Evolutionary conservation across 805 yeast species (phyloP).

Genomic region (Metahyphopichia silvanorum): DNA sequence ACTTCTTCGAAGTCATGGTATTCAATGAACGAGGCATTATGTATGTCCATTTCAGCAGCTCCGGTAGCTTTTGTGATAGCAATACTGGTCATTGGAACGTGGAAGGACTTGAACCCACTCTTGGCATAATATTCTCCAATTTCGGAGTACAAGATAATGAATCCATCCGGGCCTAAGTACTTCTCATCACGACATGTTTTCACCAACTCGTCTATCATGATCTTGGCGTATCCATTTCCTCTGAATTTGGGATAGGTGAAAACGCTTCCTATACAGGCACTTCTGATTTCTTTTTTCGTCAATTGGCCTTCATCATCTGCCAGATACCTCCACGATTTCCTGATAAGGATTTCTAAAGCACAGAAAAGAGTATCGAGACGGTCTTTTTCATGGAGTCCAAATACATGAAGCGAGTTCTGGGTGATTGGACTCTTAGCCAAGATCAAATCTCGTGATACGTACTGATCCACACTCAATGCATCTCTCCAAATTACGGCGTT

Average conservation of each 20-base stretch:
- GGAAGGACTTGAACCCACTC: slow-evolving; percentile 34
- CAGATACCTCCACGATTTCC: slow-evolving; percentile 25
- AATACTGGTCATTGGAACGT: too few species aligned
- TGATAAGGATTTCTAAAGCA: slow-evolving; percentile 32
- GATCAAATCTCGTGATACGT: slow-evolving; percentile 30
- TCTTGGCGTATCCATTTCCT: slow-evolving; percentile 34
- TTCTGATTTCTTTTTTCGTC: slow-evolving; percentile 11
- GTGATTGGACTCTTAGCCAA: slow-evolving; percentile 23
- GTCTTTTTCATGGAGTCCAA: slow-evolving; percentile 17
- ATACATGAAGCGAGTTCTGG: slow-evolving; percentile 13
- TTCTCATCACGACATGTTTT: too few species aligned
- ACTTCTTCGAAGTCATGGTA: slow-evolving; percentile 29
- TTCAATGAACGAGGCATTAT: slow-evolving; percentile 13
- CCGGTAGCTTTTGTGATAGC: slow-evolving; percentile 1
- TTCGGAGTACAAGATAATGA: slow-evolving; percentile 38
- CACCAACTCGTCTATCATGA: slow-evolving; percentile 38
- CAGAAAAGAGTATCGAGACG: slow-evolving; percentile 21
- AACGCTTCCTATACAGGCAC: slow-evolving; percentile 42
- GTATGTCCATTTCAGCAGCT: slow-evolving; percentile 1
- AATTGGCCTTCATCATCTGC: slow-evolving; percentile 11
- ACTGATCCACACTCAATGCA: slow-evolving; percentile 27
- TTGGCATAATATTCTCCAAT: slow-evolving; percentile 40
- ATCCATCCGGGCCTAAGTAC: slow-evolving; percentile 28
- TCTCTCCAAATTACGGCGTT: slow-evolving; percentile 37
- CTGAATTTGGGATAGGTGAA: slow-evolving; percentile 35